Base-by-base conservation (phyloP, 768 basidiomycete species). In the Amanita jacksonii region DNA sequence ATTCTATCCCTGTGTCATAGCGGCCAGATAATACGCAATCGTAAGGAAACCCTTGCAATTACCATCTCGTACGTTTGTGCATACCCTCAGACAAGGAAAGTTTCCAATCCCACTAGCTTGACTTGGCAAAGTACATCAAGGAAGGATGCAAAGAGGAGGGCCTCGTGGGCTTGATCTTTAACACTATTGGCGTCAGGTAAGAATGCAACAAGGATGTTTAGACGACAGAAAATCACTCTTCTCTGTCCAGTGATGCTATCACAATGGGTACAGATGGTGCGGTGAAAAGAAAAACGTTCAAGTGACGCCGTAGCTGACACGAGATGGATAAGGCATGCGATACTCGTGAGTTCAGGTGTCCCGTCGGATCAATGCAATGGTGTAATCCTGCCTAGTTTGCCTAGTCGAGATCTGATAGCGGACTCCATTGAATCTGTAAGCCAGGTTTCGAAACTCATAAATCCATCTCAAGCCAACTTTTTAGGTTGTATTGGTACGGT, bases 31-130 rank as follows among this genome's bases (percentile, higher is more conserved):
- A n/a, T n/a, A n/a, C n/a, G n/a, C n/a, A n/a, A n/a, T n/a, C n/a
- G n/a, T n/a, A n/a, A 82, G 85, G 87, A 30, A 91, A 90, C 58
- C 87, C 88, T 3, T 92, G 89, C 59, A 92, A 92, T 56, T 71
- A 70, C 36, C 87, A 91, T 57, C 72, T 89, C 23, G 85, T 85
- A 59, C 54, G 73, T 28, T 16, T n/a, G n/a, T n/a, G n/a, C n/a
- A n/a, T n/a, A n/a, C n/a, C n/a, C n/a, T n/a, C n/a, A n/a, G n/a
- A n/a, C n/a, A n/a, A n/a, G n/a, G n/a, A n/a, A n/a, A n/a, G n/a
- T n/a, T n/a, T n/a, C 19, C 23, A 12, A 20, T 33, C 36, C 25
- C 22, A n/a, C 25, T 48, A 88, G 85, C 79, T 88, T 48, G 84
- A 86, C 42, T 73, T 92, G 18, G 85, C 81, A 12, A 74, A 77